Conservation (phyloP, 2,329 filamentous ascomycete species). For the Claviceps cyperi region DNA sequence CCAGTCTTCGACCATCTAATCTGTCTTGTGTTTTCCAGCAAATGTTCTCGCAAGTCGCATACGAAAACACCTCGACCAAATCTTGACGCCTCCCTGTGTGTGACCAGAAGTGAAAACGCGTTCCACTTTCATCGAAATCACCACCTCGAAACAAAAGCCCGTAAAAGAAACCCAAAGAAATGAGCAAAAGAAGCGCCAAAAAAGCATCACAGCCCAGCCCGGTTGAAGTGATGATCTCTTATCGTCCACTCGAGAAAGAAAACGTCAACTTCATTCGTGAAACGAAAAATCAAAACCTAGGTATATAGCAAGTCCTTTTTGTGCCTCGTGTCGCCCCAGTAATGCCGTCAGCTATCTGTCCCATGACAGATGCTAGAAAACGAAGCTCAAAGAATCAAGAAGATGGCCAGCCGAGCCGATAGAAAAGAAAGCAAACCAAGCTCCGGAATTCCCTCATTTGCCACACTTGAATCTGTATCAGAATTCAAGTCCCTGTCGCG, state of each 20-base stretch:
- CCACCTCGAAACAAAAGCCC: background rate
- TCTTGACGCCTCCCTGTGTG: slow-evolving; percentile 9
- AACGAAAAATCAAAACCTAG: slow-evolving; percentile 9
- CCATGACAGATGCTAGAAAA: slow-evolving; percentile 4
- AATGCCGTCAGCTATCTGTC: slow-evolving; percentile 8
- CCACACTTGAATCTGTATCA: slow-evolving; percentile 7
- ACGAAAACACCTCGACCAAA: slow-evolving; percentile 6
- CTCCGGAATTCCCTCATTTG: slow-evolving; percentile 10
- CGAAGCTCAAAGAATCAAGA: slow-evolving; percentile 4
- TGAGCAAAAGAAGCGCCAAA: slow-evolving; percentile 2
- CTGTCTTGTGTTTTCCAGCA: background rate
- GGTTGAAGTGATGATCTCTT: slow-evolving; percentile 8
- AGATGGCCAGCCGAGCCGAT: slow-evolving; percentile 1
- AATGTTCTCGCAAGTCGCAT: slow-evolving; percentile 1
- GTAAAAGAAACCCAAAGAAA: no score
- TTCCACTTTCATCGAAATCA: background rate
- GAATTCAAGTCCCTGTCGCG: background rate
- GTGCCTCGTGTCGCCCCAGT: slow-evolving; percentile 9
- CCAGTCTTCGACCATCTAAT: background rate
- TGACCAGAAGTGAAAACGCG: slow-evolving; percentile 7
- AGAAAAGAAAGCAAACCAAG: slow-evolving; percentile 5
- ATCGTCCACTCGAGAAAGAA: slow-evolving; percentile 1
- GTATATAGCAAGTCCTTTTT: slow-evolving; percentile 10
- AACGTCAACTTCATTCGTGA: slow-evolving; percentile 5
- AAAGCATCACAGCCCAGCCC: slow-evolving; percentile 8